A percentile compares a stretch with the other conserved stretches of the same genome.
Evolutionary conservation across 2,329 filamentous ascomycete species (phyloP).

Genomic region (Ciborinia camelliae): DNA sequence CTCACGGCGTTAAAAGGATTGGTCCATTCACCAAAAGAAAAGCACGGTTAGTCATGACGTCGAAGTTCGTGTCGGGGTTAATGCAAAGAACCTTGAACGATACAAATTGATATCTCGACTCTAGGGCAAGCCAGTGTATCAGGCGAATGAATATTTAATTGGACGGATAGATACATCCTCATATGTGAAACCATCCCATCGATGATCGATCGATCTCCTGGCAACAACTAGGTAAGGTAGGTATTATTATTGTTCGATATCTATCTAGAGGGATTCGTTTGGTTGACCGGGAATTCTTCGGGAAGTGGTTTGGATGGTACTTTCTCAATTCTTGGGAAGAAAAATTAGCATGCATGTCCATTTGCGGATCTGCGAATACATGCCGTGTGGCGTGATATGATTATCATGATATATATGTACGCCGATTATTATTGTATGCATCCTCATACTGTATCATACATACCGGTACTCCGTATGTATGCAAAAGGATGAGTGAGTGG

Average conservation of each 20-base stretch:
- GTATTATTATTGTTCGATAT: not conserved
- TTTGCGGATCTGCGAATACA: slow-evolving; percentile 8
- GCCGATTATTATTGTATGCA: slow-evolving; percentile 13
- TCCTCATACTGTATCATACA: not conserved
- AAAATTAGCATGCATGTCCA: not conserved
- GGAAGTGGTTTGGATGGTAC: not conserved
- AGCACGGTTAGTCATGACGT: not conserved
- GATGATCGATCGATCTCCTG: slow-evolving; percentile 2
- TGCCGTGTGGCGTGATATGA: slow-evolving; percentile 10
- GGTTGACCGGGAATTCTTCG: not conserved
- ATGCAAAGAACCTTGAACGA: not conserved
- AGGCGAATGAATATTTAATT: slow-evolving; percentile 1
- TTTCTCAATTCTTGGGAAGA: not conserved
- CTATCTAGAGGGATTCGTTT: not conserved
- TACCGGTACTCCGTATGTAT: not conserved
- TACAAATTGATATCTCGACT: no score
- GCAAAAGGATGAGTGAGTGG: not conserved
- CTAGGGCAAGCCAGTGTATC: not conserved
- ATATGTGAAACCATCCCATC: not conserved
- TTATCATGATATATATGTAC: no score
- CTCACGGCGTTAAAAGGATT: not conserved
- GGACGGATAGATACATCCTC: slow-evolving; percentile 8
- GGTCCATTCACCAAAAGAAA: not conserved
- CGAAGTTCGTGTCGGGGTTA: not conserved
- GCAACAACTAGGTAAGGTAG: no score